Base-by-base conservation (phyloP, 2,329 filamentous ascomycete genomes). In the Arthrobotrys entomopaga region DNA sequence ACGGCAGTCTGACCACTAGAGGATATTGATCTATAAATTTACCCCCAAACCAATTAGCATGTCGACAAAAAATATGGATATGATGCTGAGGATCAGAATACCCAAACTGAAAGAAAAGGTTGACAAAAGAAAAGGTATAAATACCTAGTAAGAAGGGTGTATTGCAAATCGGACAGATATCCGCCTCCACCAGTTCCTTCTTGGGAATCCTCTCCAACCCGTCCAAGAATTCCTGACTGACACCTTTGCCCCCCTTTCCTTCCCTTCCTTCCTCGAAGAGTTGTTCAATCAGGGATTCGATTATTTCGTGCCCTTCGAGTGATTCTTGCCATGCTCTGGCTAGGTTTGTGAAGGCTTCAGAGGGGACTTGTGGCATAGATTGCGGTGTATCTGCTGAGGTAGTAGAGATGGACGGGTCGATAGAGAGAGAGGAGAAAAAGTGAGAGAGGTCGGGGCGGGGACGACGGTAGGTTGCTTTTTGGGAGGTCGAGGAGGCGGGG, bases 81-180 rank as follows among this genome's bases (percentile, higher is more conserved):
- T n/a, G n/a, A n/a, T n/a, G n/a, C n/a, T n/a, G n/a, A n/a, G n/a
- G n/a, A n/a, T n/a, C n/a, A n/a, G n/a, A n/a, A n/a, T n/a, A n/a
- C n/a, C n/a, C n/a, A n/a, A n/a, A n/a, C n/a, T n/a, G n/a, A n/a
- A n/a, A n/a, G n/a, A n/a, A n/a, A n/a, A n/a, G n/a, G n/a, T n/a
- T n/a, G n/a, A n/a, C n/a, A 34, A 34, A 10, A 10, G 29, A 34
- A 34, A 34, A n/a, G n/a, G n/a, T n/a, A n/a, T 34, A 34, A 34
- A 54, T 10, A 76, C 76, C 77, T 54, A 77, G 59, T 8, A 78
- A 49, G 58, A 78, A 78, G 11, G 69, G 57, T 8, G 75, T 76
- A 63, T 77, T 77, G 43, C 77, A 78, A 24, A 78, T 78, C 53
- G 72, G 76, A 56, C 77, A 78, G 60, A 74, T 69, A 71, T 78